phyloP scores from a whole-genome alignment of 768 basidiomycete genomes.

The Rhizopogon roseolus region DNA sequence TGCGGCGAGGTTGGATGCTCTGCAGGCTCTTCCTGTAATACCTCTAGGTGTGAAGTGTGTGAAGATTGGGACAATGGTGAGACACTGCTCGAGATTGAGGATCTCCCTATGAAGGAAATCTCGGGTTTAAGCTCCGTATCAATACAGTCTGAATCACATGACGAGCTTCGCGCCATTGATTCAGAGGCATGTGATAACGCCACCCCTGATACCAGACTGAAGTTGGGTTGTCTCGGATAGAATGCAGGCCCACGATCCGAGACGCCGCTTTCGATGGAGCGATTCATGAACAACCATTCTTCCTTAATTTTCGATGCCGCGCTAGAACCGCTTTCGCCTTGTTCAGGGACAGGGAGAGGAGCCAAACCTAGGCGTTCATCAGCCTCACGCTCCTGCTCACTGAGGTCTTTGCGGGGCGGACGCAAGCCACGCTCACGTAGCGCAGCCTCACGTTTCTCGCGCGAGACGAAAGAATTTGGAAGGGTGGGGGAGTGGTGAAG shows the following conservation, averaged over 20 bases:
- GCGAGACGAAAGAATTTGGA: conserved; percentile 20
- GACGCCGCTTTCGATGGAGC: conserved; percentile 15
- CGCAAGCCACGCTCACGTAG: conserved; percentile 57
- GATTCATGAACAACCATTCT: conserved; percentile 46
- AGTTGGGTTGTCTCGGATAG: conserved; percentile 2
- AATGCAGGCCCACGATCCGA: conserved; percentile 11
- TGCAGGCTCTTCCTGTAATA: conserved; percentile 24
- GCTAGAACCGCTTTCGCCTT: conserved; percentile 20
- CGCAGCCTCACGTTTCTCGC: conserved; percentile 39
- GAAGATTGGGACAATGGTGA: conserved; percentile 21
- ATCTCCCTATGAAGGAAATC: conserved; percentile 8
- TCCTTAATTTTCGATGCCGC: conserved; percentile 52
- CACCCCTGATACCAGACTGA: not conserved
- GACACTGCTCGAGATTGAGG: conserved; percentile 16
- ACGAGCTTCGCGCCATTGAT: not conserved
- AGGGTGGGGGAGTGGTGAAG: conserved; percentile 8
- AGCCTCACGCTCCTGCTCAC: conserved; percentile 36
- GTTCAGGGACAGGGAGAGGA: conserved; percentile 30
- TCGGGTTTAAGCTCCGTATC: conserved; percentile 14
- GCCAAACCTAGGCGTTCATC: conserved; percentile 34
- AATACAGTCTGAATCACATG: not conserved
- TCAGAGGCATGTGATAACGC: not conserved
- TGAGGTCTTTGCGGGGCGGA: conserved; percentile 37
- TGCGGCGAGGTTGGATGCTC: conserved; percentile 13
- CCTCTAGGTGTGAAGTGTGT: conserved; percentile 20